phyloP scores from a whole-genome alignment of 2,329 filamentous ascomycete species.

The Polytolypa hystricis region DNA sequence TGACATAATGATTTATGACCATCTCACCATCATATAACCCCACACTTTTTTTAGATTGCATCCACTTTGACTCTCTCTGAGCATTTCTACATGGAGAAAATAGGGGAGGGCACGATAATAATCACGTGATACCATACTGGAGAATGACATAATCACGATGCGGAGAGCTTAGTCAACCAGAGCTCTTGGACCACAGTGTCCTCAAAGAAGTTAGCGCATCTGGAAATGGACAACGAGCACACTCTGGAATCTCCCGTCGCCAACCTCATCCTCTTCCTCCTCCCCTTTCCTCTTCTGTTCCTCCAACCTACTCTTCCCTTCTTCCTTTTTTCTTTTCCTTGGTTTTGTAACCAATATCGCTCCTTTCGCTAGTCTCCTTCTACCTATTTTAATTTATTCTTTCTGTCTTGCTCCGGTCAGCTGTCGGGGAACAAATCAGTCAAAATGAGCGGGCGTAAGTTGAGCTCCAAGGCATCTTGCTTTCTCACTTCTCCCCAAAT shows the following conservation, averaged over 20 bases:
- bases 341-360: slow-evolving; percentile 13
- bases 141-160: not conserved
- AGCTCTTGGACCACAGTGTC: slow-evolving; percentile 13
- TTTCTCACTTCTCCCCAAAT: not conserved
- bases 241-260: slow-evolving; percentile 10
- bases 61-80: too few species aligned
- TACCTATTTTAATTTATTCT: slow-evolving; percentile 16
- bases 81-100: not conserved
- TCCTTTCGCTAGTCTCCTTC: slow-evolving; percentile 17
- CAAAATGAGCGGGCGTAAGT: slow-evolving; percentile 52
- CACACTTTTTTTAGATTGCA: too few species aligned
- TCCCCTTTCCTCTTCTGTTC: slow-evolving; percentile 15
- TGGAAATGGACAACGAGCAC: slow-evolving; percentile 10
- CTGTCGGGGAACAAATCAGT: slow-evolving; percentile 29
- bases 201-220: slow-evolving; percentile 12
- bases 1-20: too few species aligned
- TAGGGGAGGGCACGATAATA: not conserved
- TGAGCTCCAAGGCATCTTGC: slow-evolving; percentile 20
- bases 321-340: slow-evolving; percentile 14
- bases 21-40: too few species aligned
- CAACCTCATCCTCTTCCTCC: slow-evolving; percentile 13
- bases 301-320: slow-evolving; percentile 16
- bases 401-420: slow-evolving; percentile 12
- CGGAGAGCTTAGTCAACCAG: slow-evolving; percentile 3
- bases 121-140: not conserved